These are phyloP conservation scores for Austroboletus novae-zelandiae DNA, from an alignment of 1,284 basidiomycete genomes.

Conservation along the genomic window DNA sequence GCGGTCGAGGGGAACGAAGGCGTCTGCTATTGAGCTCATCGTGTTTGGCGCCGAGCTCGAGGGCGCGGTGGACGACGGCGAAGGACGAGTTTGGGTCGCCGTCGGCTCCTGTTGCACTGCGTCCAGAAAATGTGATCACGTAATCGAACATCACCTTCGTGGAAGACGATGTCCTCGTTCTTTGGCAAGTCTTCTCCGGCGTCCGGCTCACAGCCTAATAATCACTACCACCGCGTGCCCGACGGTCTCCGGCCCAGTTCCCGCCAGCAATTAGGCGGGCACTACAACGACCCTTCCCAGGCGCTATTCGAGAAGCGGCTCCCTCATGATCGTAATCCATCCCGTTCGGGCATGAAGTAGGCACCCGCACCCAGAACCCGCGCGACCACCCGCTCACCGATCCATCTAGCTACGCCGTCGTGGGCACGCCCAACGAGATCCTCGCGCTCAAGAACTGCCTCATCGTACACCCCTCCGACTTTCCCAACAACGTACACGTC, in stretches of 20 bases:
- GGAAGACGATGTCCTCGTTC: conserved; percentile 41
- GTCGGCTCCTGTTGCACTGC: neutral
- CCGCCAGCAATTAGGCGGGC: conserved; percentile 35
- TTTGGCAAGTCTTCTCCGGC: conserved; percentile 45
- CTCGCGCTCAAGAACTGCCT: conserved; percentile 83
- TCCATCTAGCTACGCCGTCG: conserved; percentile 53
- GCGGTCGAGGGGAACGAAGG: conserved; percentile 48
- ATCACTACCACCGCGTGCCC: conserved; percentile 50
- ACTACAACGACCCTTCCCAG: conserved; percentile 55
- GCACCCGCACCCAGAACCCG: conserved; percentile 12
- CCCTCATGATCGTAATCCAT: conserved; percentile 43
- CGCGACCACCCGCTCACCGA: neutral
- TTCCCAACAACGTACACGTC: conserved; percentile 70
- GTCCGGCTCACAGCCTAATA: conserved; percentile 38
- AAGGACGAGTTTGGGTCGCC: neutral
- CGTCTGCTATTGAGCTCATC: conserved; percentile 15
- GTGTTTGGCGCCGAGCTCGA: neutral
- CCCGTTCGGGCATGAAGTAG: conserved; percentile 43
- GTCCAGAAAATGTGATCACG: conserved; percentile 12
- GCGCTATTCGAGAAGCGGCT: conserved; percentile 51
- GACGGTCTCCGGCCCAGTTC: conserved; percentile 23
- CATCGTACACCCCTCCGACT: conserved; percentile 77
- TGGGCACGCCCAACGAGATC: conserved; percentile 53
- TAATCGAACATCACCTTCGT: conserved; percentile 12
- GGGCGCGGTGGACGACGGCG: neutral